These are phyloP conservation scores for Heterobasidion occidentale DNA, from an alignment of 1,284 basidiomycete species.

Conservation along the genomic window DNA sequence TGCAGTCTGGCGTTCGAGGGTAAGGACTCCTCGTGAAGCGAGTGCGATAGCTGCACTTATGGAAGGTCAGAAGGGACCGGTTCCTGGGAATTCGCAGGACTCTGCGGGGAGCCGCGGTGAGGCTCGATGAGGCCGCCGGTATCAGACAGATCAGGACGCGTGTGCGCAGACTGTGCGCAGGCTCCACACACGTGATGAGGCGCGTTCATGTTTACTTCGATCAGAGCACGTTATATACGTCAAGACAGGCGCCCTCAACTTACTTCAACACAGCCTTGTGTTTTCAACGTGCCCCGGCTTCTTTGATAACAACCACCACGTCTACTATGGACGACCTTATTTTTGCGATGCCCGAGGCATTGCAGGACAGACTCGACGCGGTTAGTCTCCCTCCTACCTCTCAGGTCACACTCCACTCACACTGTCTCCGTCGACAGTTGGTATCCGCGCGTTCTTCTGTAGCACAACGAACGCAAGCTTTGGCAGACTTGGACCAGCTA, in stretches of 20 bases:
- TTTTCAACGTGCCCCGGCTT: neutral
- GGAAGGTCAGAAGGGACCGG: too few relatives aligned
- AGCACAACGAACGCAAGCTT: conserved; percentile 39
- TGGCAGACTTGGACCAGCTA: conserved; percentile 50
- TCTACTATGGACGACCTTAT: conserved; percentile 7
- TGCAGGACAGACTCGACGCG: conserved; percentile 61
- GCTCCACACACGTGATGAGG: neutral
- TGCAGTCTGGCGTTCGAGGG: neutral
- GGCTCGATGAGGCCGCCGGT: too few relatives aligned
- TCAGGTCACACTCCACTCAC: neutral
- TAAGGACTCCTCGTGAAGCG: neutral
- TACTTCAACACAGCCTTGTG: neutral
- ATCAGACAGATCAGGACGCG: too few relatives aligned
- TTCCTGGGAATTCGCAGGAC: neutral
- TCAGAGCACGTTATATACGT: neutral
- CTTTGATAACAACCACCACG: neutral
- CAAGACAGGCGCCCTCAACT: neutral
- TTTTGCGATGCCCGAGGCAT: conserved; percentile 29
- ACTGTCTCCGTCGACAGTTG: conserved; percentile 36
- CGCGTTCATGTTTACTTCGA: neutral
- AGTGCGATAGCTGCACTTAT: too few relatives aligned
- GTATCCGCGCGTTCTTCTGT: conserved; percentile 48
- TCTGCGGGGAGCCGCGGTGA: neutral
- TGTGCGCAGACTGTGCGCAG: too few relatives aligned
- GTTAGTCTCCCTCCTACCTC: conserved; percentile 30